phyloP scores from a whole-genome alignment of 2,329 filamentous ascomycete species.

The Alternaria arbusti region DNA sequence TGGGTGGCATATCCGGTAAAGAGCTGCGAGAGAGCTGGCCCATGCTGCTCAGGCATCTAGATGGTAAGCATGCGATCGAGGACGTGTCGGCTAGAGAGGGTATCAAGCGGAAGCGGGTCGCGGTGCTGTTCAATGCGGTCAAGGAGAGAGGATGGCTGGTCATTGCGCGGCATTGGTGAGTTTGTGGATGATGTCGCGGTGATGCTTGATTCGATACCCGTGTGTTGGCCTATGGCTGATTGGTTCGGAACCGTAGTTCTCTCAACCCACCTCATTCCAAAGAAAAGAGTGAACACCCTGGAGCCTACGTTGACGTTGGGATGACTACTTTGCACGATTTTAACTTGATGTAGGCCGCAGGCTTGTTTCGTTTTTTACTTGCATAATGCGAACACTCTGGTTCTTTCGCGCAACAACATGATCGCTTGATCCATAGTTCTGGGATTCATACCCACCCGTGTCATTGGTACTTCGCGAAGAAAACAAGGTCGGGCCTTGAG shows the following conservation, averaged over 20 bases:
- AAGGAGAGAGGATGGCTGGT: conserved; percentile 70
- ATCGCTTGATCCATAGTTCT: neutral
- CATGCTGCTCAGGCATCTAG: conserved; percentile 81
- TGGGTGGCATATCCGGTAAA: conserved; percentile 27
- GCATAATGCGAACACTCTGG: neutral
- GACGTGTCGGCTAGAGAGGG: conserved; percentile 85
- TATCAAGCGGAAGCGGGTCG: conserved; percentile 76
- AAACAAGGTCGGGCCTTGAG: neutral
- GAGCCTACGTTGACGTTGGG: neutral
- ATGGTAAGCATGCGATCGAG: conserved; percentile 84
- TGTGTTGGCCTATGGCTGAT: too few relatives aligned
- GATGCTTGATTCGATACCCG: neutral
- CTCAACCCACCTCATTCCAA: neutral
- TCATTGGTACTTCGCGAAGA: accelerated
- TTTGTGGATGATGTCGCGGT: neutral
- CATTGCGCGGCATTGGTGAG: conserved; percentile 49
- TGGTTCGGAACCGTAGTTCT: neutral
- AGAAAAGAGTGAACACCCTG: neutral
- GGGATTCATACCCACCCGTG: neutral
- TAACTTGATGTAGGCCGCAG: neutral
- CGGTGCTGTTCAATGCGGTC: conserved; percentile 64
- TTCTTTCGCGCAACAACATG: neutral
- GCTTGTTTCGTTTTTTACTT: neutral
- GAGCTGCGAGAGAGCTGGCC: conserved; percentile 71
- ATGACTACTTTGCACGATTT: neutral